These are phyloP conservation scores for Beauveria caledonica DNA, from an alignment of 2,329 filamentous ascomycete species.

Conservation along the genomic window DNA sequence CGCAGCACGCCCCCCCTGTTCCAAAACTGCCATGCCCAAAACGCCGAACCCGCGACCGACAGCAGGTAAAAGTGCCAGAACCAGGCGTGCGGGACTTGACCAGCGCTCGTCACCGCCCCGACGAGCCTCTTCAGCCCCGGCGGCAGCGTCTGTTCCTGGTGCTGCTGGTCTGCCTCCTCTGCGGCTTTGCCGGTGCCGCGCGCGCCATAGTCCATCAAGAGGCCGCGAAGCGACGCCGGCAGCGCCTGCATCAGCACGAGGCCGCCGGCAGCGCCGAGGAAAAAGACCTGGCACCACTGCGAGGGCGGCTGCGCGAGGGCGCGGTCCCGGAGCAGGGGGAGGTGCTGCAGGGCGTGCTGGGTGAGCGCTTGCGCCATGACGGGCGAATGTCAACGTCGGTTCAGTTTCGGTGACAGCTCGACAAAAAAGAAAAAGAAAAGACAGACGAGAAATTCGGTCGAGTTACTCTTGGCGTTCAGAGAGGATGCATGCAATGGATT, in stretches of 20 bases:
- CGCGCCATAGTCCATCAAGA: conserved; percentile 44
- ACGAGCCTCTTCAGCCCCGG: conserved; percentile 21
- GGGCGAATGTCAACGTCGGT: background rate
- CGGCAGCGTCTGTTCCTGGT: background rate
- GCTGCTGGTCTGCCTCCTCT: background rate
- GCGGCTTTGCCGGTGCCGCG: conserved; percentile 24
- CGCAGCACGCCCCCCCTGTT: conserved; percentile 45
- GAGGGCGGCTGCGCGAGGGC: conserved; percentile 18
- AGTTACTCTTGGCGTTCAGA: no score
- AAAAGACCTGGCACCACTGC: conserved; percentile 38
- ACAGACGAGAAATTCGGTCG: no score
- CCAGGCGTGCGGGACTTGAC: conserved; percentile 75
- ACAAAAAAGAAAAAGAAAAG: background rate
- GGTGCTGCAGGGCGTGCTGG: background rate
- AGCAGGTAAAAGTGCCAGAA: conserved; percentile 81
- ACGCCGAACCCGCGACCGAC: conserved; percentile 59
- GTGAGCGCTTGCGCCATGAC: background rate
- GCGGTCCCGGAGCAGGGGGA: background rate
- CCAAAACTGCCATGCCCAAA: conserved; percentile 64
- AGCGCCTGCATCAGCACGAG: conserved; percentile 36
- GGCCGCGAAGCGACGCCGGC: conserved; percentile 34
- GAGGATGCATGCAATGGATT: background rate
- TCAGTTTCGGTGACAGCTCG: background rate
- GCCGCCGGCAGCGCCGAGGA: conserved; percentile 32
- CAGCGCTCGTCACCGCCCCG: conserved; percentile 22